Percentiles rank a stretch among this genome's conserved stretches.
Evolutionary conservation across 257 asterid genomes (phyloP).

Genomic region (Schizonepeta tenuifolia): DNA sequence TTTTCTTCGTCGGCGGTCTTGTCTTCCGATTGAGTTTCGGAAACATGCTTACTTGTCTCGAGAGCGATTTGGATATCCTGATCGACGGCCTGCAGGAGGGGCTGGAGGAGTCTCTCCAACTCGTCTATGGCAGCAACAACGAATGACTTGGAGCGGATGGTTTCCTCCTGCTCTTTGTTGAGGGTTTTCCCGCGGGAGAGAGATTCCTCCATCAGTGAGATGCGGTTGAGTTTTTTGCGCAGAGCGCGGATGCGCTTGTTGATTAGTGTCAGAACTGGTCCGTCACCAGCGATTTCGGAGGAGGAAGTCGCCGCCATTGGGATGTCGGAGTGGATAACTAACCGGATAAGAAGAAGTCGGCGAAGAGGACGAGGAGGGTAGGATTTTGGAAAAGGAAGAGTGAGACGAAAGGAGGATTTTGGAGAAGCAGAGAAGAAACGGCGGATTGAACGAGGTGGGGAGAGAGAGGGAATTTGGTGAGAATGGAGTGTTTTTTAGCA

Average conservation of each 20-base stretch:
- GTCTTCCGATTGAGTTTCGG: conserved; percentile 4
- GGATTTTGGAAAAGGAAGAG: conserved; percentile 21
- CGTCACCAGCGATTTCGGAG: conserved; percentile 49
- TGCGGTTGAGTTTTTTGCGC: conserved; percentile 73
- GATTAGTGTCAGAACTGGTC: conserved; percentile 72
- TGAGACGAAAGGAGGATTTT: neutral
- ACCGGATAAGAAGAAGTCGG: neutral
- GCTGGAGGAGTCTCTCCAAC: conserved; percentile 74
- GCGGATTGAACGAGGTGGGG: too few relatives aligned
- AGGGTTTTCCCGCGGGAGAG: conserved; percentile 63
- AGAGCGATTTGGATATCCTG: conserved; percentile 59
- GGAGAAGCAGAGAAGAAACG: too few relatives aligned
- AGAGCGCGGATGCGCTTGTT: conserved; percentile 85
- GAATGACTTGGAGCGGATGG: conserved; percentile 67
- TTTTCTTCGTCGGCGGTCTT: conserved; percentile 21
- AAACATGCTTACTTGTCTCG: conserved; percentile 26
- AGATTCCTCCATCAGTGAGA: conserved; percentile 81
- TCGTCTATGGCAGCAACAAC: conserved; percentile 70
- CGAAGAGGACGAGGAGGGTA: neutral
- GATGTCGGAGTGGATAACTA: neutral
- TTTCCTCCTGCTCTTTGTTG: conserved; percentile 84
- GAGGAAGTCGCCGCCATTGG: conserved; percentile 45
- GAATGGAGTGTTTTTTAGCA: too few relatives aligned
- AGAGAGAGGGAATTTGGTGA: too few relatives aligned
- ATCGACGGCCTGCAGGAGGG: conserved; percentile 59